Base-by-base conservation (phyloP, 2,329 filamentous ascomycete species). In the Claviceps maximensis region DNA sequence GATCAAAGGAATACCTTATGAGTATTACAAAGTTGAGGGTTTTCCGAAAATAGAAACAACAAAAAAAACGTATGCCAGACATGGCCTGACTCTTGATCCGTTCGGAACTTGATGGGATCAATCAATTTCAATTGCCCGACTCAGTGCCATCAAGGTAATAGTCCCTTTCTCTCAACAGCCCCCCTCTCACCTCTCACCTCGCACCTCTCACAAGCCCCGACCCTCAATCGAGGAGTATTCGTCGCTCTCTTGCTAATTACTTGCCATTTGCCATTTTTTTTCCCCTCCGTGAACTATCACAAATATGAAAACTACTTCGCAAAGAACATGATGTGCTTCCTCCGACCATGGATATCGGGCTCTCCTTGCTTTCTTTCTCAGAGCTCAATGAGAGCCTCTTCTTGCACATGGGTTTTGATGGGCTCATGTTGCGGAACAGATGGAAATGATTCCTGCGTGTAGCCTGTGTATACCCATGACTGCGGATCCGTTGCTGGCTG, bases 321-420 rank as follows among this genome's bases (percentile, higher is more conserved):
- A 21, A 21, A 23, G 4, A 31, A 19, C 36, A 31, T 21, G 36
- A 10, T 49, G 21, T 15, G 29, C 13, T 21, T 7, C 25, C 49
- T 50, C 38, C 25, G 12, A n/a, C 8, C 10, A 7, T 5, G 33
- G 15, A 19, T 9, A 49, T 15, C 49, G n/a, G 47, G 6, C 19
- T n/a, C 41, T 15, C 40, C 21, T 10, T 50, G 8, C 4, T 29
- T 42, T 21, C 19, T 47, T 27, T 10, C 40, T 63, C 59, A 90
- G 56, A 91, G 74, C 67, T 93, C 87, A 67, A 93, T 93, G 62
- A 93, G 69, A 54, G 82, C 85, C 68, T 91, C 87, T 67, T 91
- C 87, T 47, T 85, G 76, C 1, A 72, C 76, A 15, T 77, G 78
- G 61, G 74, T 62, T 56, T 65, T 63, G 25, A 62, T 56, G 3